Base-by-base conservation (phyloP, 2,329 filamentous ascomycete species). In the Calonectria hongkongensis region DNA sequence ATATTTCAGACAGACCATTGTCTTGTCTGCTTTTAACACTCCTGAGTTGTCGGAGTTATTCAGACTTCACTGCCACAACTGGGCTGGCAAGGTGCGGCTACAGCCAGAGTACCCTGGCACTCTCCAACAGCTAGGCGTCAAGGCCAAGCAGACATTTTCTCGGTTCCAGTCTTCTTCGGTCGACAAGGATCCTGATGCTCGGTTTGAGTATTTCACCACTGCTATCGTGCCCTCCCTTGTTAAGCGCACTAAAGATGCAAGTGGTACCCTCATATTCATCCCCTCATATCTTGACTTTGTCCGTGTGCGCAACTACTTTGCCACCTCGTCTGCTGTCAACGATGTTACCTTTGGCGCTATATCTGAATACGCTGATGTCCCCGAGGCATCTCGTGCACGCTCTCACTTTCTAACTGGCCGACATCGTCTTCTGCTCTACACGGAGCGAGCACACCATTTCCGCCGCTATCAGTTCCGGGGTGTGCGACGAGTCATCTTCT, bases 381-480 rank as follows among this genome's bases (percentile, higher is more conserved):
- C 92, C 9, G 95, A 98, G 75, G 93, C 95, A 36, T 93, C 95
- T 50, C 92, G 96, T 47, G 95, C 96, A 10, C 90, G 96, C 28
- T 96, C 94, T 15, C 94, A 98, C 82, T 98, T 99, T 84, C 86
- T 95, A 75, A 94, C 88, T 47, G 97, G 96, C 6, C 89, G 95
- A 18, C 94, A 98, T 82, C 92, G 92, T 25, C 89, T 98, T 21
- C 85, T 99, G 47, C 87, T 99, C 18, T 99, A 98, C 85, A 97
- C 96, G 2, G 96, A 98, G 83, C 92, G 97, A 72, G 94, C 96
- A n/a, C 97, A 99, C 84, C 97, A 99, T 84, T 98, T 98, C 88
- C 92, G 95, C 63, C 90, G 97, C n/a, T 95, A 97, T 81, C 90
- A 91, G 76, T 89, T 99, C 67, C 90, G 92, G 43, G 97, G 97